Conservation (phyloP, 2,329 filamentous ascomycete species). For the Penicillium sp. region DNA sequence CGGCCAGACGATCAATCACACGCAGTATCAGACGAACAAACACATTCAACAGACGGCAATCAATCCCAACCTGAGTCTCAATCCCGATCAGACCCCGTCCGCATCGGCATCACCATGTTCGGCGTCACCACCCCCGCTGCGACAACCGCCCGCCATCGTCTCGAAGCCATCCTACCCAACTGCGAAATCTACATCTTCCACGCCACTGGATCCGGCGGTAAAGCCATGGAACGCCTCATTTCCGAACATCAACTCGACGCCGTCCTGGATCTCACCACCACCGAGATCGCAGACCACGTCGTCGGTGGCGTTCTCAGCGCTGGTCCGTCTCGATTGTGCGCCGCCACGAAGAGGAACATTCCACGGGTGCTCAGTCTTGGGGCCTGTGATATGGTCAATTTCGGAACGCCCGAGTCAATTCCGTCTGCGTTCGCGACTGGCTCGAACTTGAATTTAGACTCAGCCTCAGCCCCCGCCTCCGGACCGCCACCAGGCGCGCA, state of each 20-base stretch:
- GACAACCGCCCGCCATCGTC: slow-evolving; percentile 47
- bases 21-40: background rate
- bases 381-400: slow-evolving; percentile 59
- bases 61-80: background rate
- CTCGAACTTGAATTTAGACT: too few relatives aligned
- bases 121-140: slow-evolving; percentile 66
- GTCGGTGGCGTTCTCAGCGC: slow-evolving; percentile 60
- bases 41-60: background rate
- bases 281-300: slow-evolving; percentile 60
- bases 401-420: slow-evolving; percentile 51
- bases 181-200: slow-evolving; percentile 63
- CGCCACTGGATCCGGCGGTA: slow-evolving; percentile 62
- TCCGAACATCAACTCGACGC: slow-evolving; percentile 55
- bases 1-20: background rate
- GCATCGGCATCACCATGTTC: slow-evolving; percentile 66
- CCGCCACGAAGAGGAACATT: slow-evolving; percentile 52
- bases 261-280: slow-evolving; percentile 65
- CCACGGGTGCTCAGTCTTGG: slow-evolving; percentile 53
- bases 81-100: background rate
- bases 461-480: too few relatives aligned
- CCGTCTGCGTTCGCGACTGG: slow-evolving; percentile 31
- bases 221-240: slow-evolving; percentile 62
- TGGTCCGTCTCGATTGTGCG: slow-evolving; percentile 51
- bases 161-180: slow-evolving; percentile 40
- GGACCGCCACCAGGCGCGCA: slow-evolving; percentile 22